Percentiles rank a stretch among this genome's conserved stretches.
These are phyloP conservation scores for Phytophthora vignae DNA, from an alignment of 352 stramenopile genomes.

Conservation along the genomic window DNA sequence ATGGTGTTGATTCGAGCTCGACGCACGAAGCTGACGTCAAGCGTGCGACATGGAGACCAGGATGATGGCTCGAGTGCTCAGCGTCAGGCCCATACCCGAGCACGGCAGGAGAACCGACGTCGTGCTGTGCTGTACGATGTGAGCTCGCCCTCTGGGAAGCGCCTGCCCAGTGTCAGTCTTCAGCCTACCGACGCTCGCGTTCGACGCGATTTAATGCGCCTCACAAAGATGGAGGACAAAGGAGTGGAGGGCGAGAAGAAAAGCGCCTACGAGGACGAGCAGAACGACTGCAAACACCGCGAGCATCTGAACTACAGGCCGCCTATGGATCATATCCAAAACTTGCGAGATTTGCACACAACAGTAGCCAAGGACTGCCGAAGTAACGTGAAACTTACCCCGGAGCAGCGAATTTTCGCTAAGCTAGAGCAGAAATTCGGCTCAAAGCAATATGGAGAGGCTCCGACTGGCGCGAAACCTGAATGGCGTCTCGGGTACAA, in stretches of 20 bases:
- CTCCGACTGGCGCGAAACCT: conserved; percentile 5
- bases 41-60: conserved; percentile 16
- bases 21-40: conserved; percentile 13
- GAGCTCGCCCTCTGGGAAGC: conserved; percentile 36
- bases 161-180: conserved; percentile 46
- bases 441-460: not conserved
- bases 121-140: conserved; percentile 54
- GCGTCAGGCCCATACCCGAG: conserved; percentile 23
- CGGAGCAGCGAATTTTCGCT: conserved; percentile 24
- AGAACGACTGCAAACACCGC: conserved; percentile 64
- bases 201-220: conserved; percentile 52
- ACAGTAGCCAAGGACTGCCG: conserved; percentile 54
- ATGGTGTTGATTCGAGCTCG: conserved; percentile 34
- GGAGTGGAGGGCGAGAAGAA: conserved; percentile 17
- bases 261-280: conserved; percentile 48
- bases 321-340: conserved; percentile 56
- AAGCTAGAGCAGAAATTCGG: conserved; percentile 19
- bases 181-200: conserved; percentile 48
- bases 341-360: conserved; percentile 53
- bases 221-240: conserved; percentile 35
- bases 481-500: conserved; percentile 62
- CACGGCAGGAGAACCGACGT: conserved; percentile 37
- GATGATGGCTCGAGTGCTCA: conserved; percentile 24
- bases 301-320: conserved; percentile 54
- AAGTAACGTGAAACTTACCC: conserved; percentile 8